phyloP scores from a whole-genome alignment of 1,139 yeast species.

The Sugiyamaella paludigena region DNA sequence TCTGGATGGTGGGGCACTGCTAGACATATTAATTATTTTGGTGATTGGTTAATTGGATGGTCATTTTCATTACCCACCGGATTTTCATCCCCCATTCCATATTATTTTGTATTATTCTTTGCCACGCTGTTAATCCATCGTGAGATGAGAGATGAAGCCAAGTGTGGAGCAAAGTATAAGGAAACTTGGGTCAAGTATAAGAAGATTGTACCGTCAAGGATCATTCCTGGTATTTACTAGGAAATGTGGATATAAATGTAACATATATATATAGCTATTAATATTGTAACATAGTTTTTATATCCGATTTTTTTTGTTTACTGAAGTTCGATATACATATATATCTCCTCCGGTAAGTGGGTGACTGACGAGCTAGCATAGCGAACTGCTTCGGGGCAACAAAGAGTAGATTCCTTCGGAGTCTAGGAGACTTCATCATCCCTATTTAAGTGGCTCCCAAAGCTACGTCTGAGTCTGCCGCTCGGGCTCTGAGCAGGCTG shows the following conservation, averaged over 20 bases:
- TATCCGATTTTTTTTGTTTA: neutral
- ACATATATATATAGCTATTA: neutral
- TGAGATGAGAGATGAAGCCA: constrained; percentile 86
- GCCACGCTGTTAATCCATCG: constrained; percentile 80
- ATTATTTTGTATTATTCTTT: constrained; percentile 82
- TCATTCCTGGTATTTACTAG: constrained; percentile 82
- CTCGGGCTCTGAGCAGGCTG: too few species aligned
- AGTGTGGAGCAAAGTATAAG: constrained; percentile 84
- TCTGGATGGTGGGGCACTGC: constrained; percentile 97
- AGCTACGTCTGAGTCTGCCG: too few species aligned
- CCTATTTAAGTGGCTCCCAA: too few species aligned
- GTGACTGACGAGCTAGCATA: too few species aligned
- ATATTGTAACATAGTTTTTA: neutral
- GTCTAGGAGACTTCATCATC: too few species aligned
- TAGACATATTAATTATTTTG: constrained; percentile 91
- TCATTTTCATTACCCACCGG: constrained; percentile 95
- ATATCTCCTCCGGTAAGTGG: neutral
- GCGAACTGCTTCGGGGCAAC: too few species aligned
- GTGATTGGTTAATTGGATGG: constrained; percentile 91
- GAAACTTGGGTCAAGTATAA: constrained; percentile 82
- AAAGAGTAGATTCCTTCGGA: too few species aligned
- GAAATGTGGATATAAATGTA: too few species aligned
- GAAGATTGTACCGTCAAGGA: constrained; percentile 77
- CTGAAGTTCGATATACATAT: neutral
- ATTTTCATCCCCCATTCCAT: constrained; percentile 74